These are phyloP conservation scores for Xerocomellus amylosporus DNA, from an alignment of 768 basidiomycete species.

Conservation along the genomic window DNA sequence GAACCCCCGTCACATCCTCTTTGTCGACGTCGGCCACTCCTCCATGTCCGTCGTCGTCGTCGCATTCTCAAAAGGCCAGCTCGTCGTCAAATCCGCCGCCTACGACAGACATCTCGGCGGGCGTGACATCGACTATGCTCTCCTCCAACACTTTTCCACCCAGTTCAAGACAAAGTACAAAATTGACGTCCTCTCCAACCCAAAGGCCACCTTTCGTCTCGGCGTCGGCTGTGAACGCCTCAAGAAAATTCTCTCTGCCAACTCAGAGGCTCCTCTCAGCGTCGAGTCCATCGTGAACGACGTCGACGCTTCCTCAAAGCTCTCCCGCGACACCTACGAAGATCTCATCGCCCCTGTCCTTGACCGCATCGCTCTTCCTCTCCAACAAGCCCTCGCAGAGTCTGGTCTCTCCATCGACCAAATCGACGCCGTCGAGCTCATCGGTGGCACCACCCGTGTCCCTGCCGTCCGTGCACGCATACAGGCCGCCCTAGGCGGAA, in stretches of 20 bases:
- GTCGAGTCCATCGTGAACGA: slow-evolving; percentile 98
- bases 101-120: too few species aligned
- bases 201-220: slow-evolving; percentile 93
- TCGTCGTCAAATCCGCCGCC: slow-evolving; percentile 19
- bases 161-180: slow-evolving; percentile 98
- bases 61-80: too few species aligned
- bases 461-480: slow-evolving; percentile 90
- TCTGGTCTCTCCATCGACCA: slow-evolving; percentile 81
- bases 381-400: slow-evolving; percentile 75
- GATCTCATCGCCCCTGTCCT: slow-evolving; percentile 71
- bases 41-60: slow-evolving; percentile 52
- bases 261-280: slow-evolving; percentile 81
- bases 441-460: slow-evolving; percentile 91
- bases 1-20: slow-evolving; percentile 55
- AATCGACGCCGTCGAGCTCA: slow-evolving; percentile 87
- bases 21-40: too few species aligned
- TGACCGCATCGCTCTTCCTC: slow-evolving; percentile 69
- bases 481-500: slow-evolving; percentile 77
- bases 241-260: slow-evolving; percentile 96
- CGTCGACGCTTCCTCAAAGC: slow-evolving; percentile 83
- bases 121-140: slow-evolving; percentile 91
- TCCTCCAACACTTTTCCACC: slow-evolving; percentile 82
- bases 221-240: slow-evolving; percentile 85
- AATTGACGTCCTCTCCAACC: slow-evolving; percentile 88
- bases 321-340: slow-evolving; percentile 83